These are phyloP conservation scores for Inga leiocalycina DNA, from an alignment of 306 rosid genomes.

Conservation along the genomic window DNA sequence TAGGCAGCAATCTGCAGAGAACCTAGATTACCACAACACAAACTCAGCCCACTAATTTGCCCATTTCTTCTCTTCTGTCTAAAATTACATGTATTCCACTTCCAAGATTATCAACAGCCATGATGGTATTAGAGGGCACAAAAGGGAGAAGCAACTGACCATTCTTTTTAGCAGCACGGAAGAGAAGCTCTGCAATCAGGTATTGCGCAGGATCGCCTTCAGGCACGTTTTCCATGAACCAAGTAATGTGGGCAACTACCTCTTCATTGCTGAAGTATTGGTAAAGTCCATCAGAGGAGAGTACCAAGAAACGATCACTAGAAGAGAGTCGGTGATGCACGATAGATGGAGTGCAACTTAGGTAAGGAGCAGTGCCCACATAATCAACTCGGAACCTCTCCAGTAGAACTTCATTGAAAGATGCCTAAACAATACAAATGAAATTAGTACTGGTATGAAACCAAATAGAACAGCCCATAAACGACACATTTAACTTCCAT, in stretches of 20 bases:
- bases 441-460: conserved; percentile 9
- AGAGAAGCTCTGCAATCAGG: conserved; percentile 69
- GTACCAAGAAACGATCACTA: conserved; percentile 67
- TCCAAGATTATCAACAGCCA: neutral
- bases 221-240: conserved; percentile 73
- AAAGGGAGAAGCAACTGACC: conserved; percentile 46
- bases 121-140: neutral
- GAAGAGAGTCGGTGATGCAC: conserved; percentile 67
- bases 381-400: conserved; percentile 62
- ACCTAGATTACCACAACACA: neutral
- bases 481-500: neutral
- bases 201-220: conserved; percentile 81
- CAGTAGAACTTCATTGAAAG: conserved; percentile 54
- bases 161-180: conserved; percentile 72
- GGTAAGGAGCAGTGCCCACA: conserved; percentile 52
- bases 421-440: conserved; percentile 46
- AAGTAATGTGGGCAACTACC: conserved; percentile 66
- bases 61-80: neutral
- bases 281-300: conserved; percentile 68
- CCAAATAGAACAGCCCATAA: neutral
- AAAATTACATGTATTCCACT: neutral
- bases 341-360: conserved; percentile 59
- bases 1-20: neutral
- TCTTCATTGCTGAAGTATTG: conserved; percentile 73
- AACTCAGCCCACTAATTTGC: neutral